These are phyloP conservation scores for Pseudonectria foliicola DNA, from an alignment of 2,329 filamentous ascomycete genomes.

Conservation along the genomic window DNA sequence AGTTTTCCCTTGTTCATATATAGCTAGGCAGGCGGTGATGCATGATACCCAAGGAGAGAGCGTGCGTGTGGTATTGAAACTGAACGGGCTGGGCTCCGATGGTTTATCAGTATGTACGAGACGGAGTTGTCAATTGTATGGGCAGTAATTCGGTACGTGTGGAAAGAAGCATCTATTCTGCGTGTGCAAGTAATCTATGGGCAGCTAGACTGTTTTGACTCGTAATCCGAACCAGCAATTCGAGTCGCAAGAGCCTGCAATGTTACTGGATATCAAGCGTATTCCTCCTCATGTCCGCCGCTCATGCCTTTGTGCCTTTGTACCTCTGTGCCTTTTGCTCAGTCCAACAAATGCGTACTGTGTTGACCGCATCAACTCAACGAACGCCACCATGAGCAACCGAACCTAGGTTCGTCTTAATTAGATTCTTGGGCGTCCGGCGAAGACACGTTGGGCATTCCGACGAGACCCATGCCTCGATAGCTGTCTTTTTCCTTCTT, in stretches of 20 bases:
- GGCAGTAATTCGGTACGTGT: constrained; percentile 1
- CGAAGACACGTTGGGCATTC: not conserved
- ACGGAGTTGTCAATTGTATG: too few relatives aligned
- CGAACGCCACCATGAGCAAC: too few relatives aligned
- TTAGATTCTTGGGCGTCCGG: not conserved
- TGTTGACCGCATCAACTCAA: too few relatives aligned
- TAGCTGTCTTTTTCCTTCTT: constrained; percentile 3
- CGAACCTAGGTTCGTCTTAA: not conserved
- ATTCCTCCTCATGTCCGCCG: constrained; percentile 1
- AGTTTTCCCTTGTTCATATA: too few relatives aligned
- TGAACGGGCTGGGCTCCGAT: not conserved
- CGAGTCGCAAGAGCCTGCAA: too few relatives aligned
- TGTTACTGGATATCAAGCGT: not conserved
- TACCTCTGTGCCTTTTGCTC: too few relatives aligned
- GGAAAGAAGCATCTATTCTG: constrained; percentile 24
- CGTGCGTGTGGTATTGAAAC: not conserved
- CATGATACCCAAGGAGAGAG: too few relatives aligned
- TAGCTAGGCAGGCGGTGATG: too few relatives aligned
- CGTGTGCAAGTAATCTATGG: constrained; percentile 25
- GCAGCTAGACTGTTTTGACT: constrained; percentile 17
- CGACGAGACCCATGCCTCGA: constrained; percentile 1
- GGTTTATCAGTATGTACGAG: too few relatives aligned
- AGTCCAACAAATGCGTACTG: too few relatives aligned
- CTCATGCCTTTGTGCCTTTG: too few relatives aligned
- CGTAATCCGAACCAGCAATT: not conserved